Conservation (phyloP, 1,139 yeast species). For the Diutina pseudorugosa region DNA sequence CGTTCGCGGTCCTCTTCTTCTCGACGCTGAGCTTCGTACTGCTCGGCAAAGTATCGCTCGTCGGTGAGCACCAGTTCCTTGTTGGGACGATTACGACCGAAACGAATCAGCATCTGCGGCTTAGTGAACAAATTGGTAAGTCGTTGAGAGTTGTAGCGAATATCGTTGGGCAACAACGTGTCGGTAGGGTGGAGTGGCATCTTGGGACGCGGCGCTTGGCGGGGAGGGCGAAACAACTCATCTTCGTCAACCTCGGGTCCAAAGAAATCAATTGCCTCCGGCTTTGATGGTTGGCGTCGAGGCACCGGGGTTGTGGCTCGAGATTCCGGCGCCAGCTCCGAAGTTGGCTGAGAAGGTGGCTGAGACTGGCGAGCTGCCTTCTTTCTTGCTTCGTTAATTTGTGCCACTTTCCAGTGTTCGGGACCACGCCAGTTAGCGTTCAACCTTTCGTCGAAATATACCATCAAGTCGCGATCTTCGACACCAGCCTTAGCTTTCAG, state of each 20-base stretch:
- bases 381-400: slow-evolving; percentile 28
- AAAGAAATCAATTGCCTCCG: slow-evolving; percentile 38
- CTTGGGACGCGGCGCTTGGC: slow-evolving; percentile 28
- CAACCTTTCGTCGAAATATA: slow-evolving; percentile 64
- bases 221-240: slow-evolving; percentile 38
- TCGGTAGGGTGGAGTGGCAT: slow-evolving; percentile 6
- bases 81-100: slow-evolving; percentile 14
- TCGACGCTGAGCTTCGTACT: slow-evolving; percentile 34
- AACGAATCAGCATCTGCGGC: slow-evolving; percentile 34
- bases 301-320: slow-evolving; percentile 6
- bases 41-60: slow-evolving; percentile 65
- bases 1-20: slow-evolving; percentile 22
- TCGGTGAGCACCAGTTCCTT: slow-evolving; percentile 30
- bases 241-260: slow-evolving; percentile 28
- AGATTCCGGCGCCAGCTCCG: slow-evolving; percentile 6
- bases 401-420: slow-evolving; percentile 81
- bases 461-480: slow-evolving; percentile 60
- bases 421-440: slow-evolving; percentile 82
- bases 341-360: slow-evolving; percentile 8
- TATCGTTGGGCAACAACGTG: slow-evolving; percentile 59
- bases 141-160: slow-evolving; percentile 57
- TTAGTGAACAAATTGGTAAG: slow-evolving; percentile 60
- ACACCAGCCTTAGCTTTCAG: slow-evolving; percentile 13
- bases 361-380: slow-evolving; percentile 11
- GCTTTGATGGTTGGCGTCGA: slow-evolving; percentile 21